These are phyloP conservation scores for Euptelea pleiosperma DNA, from an alignment of 164 flowering plant genomes.

Conservation along the genomic window DNA sequence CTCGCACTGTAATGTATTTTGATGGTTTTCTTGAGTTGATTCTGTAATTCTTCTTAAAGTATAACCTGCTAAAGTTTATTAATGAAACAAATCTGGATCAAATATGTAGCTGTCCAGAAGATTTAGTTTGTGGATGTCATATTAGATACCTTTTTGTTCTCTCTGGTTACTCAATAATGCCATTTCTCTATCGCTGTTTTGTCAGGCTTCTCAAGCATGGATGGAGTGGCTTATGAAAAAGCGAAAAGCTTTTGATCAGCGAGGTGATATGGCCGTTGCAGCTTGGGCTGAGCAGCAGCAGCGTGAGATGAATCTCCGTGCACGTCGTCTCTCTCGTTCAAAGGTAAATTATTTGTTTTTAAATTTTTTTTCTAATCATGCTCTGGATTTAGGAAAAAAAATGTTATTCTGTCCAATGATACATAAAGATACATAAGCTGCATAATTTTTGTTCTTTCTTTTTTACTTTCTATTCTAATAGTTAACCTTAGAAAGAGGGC, in stretches of 20 bases:
- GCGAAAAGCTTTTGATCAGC: conserved; percentile 92
- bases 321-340: conserved; percentile 80
- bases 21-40: no score
- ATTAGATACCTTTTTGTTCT: neutral
- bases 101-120: neutral
- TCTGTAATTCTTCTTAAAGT: no score
- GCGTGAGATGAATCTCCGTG: conserved; percentile 79
- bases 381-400: neutral
- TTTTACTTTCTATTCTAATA: no score
- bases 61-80: no score
- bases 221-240: conserved; percentile 95
- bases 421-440: no score
- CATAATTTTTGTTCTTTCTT: no score
- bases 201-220: conserved; percentile 98
- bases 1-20: no score
- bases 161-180: neutral
- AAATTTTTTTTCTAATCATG: neutral
- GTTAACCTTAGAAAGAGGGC: no score
- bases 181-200: conserved; percentile 4
- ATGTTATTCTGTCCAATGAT: no score
- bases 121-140: neutral
- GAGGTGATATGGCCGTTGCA: conserved; percentile 96
- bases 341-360: conserved; percentile 47
- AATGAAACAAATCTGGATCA: neutral
- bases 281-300: conserved; percentile 99